A percentile compares a stretch with the other conserved stretches of the same genome.
These are phyloP conservation scores for Yarrowia sp. DNA, from an alignment of 805 yeast species.

Conservation along the genomic window DNA sequence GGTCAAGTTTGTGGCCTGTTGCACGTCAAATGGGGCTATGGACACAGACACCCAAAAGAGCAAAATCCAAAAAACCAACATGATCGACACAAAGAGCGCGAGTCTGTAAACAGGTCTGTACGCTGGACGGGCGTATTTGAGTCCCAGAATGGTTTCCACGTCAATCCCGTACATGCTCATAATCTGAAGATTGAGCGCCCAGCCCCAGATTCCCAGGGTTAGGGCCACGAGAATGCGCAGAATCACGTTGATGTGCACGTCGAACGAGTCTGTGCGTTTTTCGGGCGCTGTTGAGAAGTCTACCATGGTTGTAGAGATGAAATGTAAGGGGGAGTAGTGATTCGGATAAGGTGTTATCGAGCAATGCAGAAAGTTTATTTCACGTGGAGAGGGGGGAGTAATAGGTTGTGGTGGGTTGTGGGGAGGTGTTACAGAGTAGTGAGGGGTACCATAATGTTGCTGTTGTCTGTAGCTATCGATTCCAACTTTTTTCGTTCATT, in stretches of 20 bases:
- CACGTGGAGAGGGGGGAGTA: background rate
- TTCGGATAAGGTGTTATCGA: conserved; percentile 6
- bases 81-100: background rate
- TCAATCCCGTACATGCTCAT: conserved; percentile 33
- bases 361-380: background rate
- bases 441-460: too few relatives aligned
- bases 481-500: too few relatives aligned
- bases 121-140: conserved; percentile 27
- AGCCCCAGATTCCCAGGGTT: conserved; percentile 38
- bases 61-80: conserved; percentile 2
- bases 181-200: conserved; percentile 36
- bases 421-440: too few relatives aligned
- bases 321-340: background rate
- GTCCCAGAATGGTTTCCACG: conserved; percentile 31
- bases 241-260: conserved; percentile 46
- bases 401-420: background rate
- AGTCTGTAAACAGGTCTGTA: conserved; percentile 28
- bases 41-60: background rate
- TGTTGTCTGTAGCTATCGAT: too few relatives aligned
- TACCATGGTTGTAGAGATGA: background rate
- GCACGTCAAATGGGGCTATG: background rate
- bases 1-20: background rate
- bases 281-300: conserved; percentile 8
- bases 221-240: conserved; percentile 38
- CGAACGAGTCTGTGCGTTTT: conserved; percentile 27